Evolutionary conservation across 2,329 filamentous ascomycete genomes (phyloP), one percentile per base, ranked within the genome.

Genomic region (Sphaerostilbella broomeana): DNA sequence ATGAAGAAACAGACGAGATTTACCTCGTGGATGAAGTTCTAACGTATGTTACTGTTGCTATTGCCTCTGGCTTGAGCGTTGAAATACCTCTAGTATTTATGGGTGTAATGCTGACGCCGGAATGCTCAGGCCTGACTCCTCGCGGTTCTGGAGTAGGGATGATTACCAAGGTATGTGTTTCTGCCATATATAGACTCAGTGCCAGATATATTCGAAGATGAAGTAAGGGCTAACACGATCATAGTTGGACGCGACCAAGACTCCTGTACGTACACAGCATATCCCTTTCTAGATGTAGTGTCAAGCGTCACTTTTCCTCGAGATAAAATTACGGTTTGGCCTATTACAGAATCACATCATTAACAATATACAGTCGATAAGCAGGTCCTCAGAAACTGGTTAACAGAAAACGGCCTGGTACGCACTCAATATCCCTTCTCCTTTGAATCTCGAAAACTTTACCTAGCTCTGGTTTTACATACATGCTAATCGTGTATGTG

Each of bases 331-430:
- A 25, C 8, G 22, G 22, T 25, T 25, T 9, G 12, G 22, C 3
- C 22, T 25, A 12, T 1, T 33, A 30, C 16, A 18, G 10, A 13
- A 9, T 4, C n/a, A n/a, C n/a, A n/a, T 11, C 12, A 18, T 21
- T 35, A 16, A 35, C 20, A 22, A 13, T 12, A 20, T 26, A 21
- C 17, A 19, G 33, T 41, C 12, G 38, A 41, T 18, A 41, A 41
- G 32, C 38, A 41, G 25, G 24, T 35, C 11, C 18, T 41, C 5
- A 16, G 38, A 3, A 29, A 41, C 26, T 41, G 32, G 31, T 26
- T 41, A 13, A 41, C 38, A 4, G 24, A 24, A 12, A 35, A 41
- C 25, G 38, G 38, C 17, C 24, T 41, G 32, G 32, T 35, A 24
- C 32, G 32, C 25, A 35, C 19, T 11, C 30, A 13, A 18, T 11